Base-by-base conservation (phyloP, 176 grass and related monocot genomes). In the Raddia distichophylla region DNA sequence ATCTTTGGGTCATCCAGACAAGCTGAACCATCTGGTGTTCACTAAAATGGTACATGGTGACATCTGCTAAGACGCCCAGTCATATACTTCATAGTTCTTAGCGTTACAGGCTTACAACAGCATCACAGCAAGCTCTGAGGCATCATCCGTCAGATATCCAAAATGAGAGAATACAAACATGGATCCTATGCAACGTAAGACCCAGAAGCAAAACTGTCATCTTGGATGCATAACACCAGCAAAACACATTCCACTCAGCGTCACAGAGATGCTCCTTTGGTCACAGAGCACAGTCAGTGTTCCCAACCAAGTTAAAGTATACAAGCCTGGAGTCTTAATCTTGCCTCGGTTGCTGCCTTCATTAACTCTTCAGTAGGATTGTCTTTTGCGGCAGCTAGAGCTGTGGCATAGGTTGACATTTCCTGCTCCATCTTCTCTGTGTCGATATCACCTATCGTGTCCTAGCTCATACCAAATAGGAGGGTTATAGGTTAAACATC, bases 341-440 rank as follows among this genome's bases (percentile, higher is more conserved):
- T 99, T 58, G 87, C 97, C 13, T 93, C 89, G 22, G 87, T 77
- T 70, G 92, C 85, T 58, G 53, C 76, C 37, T 87, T 80, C 73
- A 96, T 53, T 69, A 85, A 93, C 10, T 93, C 93, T 20, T 96
- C 91, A 1, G 74, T 91, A 51, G 97, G 97, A 68, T 96, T 99
- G 51, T 90, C 93, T 88, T 87, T 99, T 0, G 89, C 93, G 14
- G 97, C 91, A 47, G 93, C 89, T 67, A 99, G 72, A 70, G 97
- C 93, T 3, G 78, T 87, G 17, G 60, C 3, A 11, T 99, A 99
- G 18, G 84, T 75, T 3, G 89, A 82, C 82, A 92, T 93, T 73
- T 93, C 89, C 64, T 86, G 63, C 83, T 96, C 91, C 93, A 99
- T 86, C 80, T 89, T 91, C 48, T 88, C 87, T 1, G 45, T 71